These are phyloP conservation scores for Yamadazyma pseudoaaseri DNA, from an alignment of 1,139 yeast genomes.

Conservation along the genomic window DNA sequence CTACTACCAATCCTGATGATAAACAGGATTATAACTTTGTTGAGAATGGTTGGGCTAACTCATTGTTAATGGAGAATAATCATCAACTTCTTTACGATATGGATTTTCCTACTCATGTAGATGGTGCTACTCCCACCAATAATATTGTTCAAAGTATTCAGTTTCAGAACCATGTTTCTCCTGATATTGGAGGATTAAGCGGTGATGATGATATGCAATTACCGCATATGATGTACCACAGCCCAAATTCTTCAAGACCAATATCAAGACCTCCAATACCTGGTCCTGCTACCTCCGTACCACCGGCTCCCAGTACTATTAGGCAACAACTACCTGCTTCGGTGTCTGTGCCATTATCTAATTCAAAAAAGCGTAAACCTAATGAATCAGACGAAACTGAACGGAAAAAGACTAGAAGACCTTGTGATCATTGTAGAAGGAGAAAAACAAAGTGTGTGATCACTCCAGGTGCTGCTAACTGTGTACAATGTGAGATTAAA, in stretches of 20 bases:
- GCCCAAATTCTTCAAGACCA: conserved; percentile 1
- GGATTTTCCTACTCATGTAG: conserved; percentile 18
- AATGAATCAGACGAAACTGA: neutral
- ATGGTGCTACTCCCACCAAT: conserved; percentile 17
- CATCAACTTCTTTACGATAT: conserved; percentile 17
- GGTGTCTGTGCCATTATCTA: neutral
- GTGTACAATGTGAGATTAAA: conserved; percentile 69
- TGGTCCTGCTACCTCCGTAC: neutral
- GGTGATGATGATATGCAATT: conserved; percentile 3
- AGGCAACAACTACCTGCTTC: neutral
- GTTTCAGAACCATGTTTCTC: conserved; percentile 29
- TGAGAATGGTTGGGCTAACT: conserved; percentile 46
- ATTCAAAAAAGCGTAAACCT: conserved; percentile 4
- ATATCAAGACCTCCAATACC: conserved; percentile 1
- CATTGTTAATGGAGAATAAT: conserved; percentile 35
- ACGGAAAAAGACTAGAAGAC: conserved; percentile 27
- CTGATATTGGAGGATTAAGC: conserved; percentile 7
- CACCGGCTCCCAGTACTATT: neutral
- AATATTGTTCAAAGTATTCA: conserved; percentile 34
- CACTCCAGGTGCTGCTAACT: conserved; percentile 55
- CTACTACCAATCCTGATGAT: too few relatives aligned
- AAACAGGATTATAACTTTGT: conserved; percentile 22
- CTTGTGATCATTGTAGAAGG: conserved; percentile 71
- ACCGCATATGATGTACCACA: conserved; percentile 4
- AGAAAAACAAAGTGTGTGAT: conserved; percentile 65